Evolutionary conservation across 108 stramenopile genomes (phyloP).

Genomic region (Skeletonema grethae): DNA sequence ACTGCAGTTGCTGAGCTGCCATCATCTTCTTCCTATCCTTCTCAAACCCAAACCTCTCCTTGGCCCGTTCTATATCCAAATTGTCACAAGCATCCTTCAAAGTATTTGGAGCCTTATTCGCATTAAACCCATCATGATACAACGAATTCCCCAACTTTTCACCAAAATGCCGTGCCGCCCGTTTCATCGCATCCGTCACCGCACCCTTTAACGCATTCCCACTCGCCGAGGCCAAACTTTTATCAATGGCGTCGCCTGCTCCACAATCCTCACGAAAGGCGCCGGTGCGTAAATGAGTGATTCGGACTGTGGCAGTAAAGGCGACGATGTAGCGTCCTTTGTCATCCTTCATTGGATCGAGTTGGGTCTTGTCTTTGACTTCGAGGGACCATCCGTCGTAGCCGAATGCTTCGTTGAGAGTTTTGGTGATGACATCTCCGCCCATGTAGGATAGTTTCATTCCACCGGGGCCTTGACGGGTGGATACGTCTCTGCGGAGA

Average conservation of each 20-base stretch:
- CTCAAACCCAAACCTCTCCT: conserved; percentile 62
- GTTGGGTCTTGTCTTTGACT: conserved; percentile 55
- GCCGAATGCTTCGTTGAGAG: conserved; percentile 85
- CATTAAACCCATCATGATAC: conserved; percentile 64
- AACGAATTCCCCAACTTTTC: conserved; percentile 79
- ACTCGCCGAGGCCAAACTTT: conserved; percentile 62
- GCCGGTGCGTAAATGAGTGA: conserved; percentile 65
- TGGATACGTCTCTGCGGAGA: conserved; percentile 59
- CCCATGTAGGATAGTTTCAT: conserved; percentile 77
- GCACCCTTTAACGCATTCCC: conserved; percentile 78
- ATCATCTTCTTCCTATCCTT: conserved; percentile 39
- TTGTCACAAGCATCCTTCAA: conserved; percentile 71
- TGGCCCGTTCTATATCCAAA: conserved; percentile 70
- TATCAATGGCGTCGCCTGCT: conserved; percentile 77
- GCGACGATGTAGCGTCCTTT: conserved; percentile 55
- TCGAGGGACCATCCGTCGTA: conserved; percentile 84
- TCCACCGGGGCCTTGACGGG: conserved; percentile 77
- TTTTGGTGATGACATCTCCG: conserved; percentile 80
- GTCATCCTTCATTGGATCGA: conserved; percentile 55
- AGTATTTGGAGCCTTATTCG: conserved; percentile 69
- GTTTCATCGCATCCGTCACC: conserved; percentile 86
- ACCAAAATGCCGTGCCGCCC: conserved; percentile 85
- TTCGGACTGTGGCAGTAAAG: conserved; percentile 71
- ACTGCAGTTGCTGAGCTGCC: not conserved
- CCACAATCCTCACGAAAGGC: conserved; percentile 83